Base-by-base conservation (phyloP, 305 asterid genomes). In the Galium porrigens region DNA sequence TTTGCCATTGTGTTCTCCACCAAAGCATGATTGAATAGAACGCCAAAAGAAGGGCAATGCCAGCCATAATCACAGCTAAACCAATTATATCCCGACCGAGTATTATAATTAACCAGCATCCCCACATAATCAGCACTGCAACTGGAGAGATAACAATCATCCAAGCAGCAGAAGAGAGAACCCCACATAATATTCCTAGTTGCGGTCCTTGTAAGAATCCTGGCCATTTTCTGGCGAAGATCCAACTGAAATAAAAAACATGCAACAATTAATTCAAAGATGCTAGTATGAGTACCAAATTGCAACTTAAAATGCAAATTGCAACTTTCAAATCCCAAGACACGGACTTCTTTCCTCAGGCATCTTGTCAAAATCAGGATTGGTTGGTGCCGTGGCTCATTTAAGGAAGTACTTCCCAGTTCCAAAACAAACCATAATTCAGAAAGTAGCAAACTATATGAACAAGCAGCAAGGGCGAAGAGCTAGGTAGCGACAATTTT, bases 1-100 rank as follows among this genome's bases (percentile, higher is more conserved):
- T 94, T 85, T 94, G 99, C 99, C 99, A 94, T 67, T 89, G 99
- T 60, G 99, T 94, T 80, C 99, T 89, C 99, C 97, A 94, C 99
- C 99, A 94, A 74, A 94, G 96, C 97, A 94, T 94, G 65, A 94
- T 81, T 2, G 97, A 85, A 70, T 94, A 94, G 81, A 94, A 94
- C 37, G 99, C 95, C 82, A 94, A 75, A 56, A 94, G 86, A 52
- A 94, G 85, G 74, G 97, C 95, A 74, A 80, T 84, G 72, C 99
- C 99, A 72, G 95, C 94, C 99, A 94, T 94, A 82, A 94, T 80
- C 70, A 94, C 96, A 42, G 99, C 99, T 57, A 94, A 84, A 68
- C 99, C 97, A 78, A 94, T 83, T 58, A 94, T 77, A 62, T 94
- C 96, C 77, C 96, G 85, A 58, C 97, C 99, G 74, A 94, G 81